phyloP scores from a whole-genome alignment of 345 rosid species.

The Populus tremula region DNA sequence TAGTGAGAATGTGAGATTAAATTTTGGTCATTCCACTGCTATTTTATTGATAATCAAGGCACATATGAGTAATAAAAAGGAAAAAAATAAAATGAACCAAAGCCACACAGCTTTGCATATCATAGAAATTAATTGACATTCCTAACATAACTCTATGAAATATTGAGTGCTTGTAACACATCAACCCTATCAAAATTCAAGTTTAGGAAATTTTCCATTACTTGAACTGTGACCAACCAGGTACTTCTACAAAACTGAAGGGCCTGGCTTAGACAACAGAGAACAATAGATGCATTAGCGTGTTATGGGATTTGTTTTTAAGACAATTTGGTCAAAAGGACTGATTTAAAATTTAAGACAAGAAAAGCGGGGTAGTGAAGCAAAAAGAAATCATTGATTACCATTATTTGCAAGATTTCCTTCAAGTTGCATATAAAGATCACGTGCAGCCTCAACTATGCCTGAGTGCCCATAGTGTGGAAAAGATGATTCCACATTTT shows the following conservation, averaged over 20 bases:
- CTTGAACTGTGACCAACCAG: neutral
- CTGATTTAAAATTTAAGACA: neutral
- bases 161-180: neutral
- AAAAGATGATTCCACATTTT: slow-evolving; percentile 47
- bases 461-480: slow-evolving; percentile 85
- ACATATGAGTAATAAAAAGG: neutral
- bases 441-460: slow-evolving; percentile 79
- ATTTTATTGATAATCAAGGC: neutral
- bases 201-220: neutral
- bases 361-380: neutral
- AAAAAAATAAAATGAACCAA: neutral
- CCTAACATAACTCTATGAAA: neutral
- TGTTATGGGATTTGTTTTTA: neutral
- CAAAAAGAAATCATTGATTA: slow-evolving; percentile 8
- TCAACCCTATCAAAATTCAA: neutral
- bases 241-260: neutral
- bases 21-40: neutral
- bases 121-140: neutral
- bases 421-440: slow-evolving; percentile 77
- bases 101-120: neutral
- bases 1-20: neutral
- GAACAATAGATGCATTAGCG: neutral
- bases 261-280: neutral
- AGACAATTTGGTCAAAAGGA: neutral
- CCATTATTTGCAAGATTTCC: slow-evolving; percentile 50